phyloP scores from a whole-genome alignment of 805 yeast species.

The Metschnikowia koreensis region DNA sequence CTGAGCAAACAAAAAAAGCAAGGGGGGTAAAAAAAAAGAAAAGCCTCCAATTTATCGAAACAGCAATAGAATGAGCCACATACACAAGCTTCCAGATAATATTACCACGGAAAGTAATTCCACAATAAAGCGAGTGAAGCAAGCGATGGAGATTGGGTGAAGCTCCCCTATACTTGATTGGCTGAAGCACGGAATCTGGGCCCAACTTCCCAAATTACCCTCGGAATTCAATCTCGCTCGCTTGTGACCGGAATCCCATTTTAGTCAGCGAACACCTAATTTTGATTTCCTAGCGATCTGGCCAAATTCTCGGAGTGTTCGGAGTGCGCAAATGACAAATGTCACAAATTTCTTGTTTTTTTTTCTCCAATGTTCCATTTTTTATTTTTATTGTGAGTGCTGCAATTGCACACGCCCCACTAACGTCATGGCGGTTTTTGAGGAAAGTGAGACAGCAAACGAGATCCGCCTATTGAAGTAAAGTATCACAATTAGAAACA shows the following conservation, averaged over 20 bases:
- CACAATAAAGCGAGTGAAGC: too few relatives aligned
- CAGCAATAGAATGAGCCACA: too few relatives aligned
- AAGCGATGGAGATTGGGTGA: too few relatives aligned
- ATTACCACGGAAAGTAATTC: too few relatives aligned
- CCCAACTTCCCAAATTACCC: not conserved
- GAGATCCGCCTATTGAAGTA: not conserved
- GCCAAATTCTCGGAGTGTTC: not conserved
- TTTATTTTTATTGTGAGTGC: not conserved
- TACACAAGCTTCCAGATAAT: too few relatives aligned
- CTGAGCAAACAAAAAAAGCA: not conserved
- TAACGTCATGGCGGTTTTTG: not conserved
- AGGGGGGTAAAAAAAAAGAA: too few relatives aligned
- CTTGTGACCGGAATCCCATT: not conserved
- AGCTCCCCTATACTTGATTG: not conserved
- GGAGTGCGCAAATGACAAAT: not conserved
- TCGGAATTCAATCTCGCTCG: not conserved
- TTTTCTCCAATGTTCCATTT: not conserved
- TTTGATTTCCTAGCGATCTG: not conserved
- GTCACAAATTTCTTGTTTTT: not conserved
- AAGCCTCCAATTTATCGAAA: too few relatives aligned
- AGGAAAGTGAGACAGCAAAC: slow-evolving; percentile 1
- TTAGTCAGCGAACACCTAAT: slow-evolving; percentile 1
- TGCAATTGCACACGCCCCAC: not conserved
- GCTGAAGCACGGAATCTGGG: not conserved
- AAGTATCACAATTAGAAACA: not conserved